Conservation (phyloP, 2,329 filamentous ascomycete species). For the Albophoma yamanashiensis region DNA sequence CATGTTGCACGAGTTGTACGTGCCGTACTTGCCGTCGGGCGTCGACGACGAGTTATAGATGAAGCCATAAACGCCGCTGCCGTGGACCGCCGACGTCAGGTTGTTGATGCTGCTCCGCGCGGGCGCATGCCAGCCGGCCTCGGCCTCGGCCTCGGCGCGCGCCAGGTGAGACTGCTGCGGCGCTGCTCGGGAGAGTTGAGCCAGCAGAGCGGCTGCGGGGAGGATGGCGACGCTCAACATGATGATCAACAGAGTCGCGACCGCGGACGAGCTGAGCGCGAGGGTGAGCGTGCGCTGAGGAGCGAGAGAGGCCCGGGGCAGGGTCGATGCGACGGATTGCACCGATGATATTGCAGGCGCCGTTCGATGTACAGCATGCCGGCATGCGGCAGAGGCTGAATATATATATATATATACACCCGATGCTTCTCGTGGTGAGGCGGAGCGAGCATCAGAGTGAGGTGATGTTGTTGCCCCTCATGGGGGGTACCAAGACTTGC, state of each 20-base stretch:
- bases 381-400: background rate
- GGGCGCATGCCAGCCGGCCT: conserved; percentile 46
- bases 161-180: background rate
- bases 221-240: background rate
- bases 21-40: conserved; percentile 45
- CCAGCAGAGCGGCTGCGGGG: background rate
- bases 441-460: background rate
- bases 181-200: background rate
- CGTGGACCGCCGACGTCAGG: conserved; percentile 43
- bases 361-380: background rate
- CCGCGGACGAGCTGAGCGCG: background rate
- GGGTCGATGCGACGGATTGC: background rate
- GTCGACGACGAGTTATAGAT: conserved; percentile 57
- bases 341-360: background rate
- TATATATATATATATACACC: too few relatives aligned
- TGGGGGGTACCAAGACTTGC: background rate
- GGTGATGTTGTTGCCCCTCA: background rate
- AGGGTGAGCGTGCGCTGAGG: background rate
- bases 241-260: background rate
- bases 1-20: conserved; percentile 83
- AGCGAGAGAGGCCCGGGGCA: background rate
- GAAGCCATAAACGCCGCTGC: conserved; percentile 59
- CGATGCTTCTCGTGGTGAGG: too few relatives aligned
- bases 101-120: conserved; percentile 47
- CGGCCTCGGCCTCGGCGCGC: conserved; percentile 20